Percentiles rank a stretch among this genome's conserved stretches.
phyloP scores from a whole-genome alignment of 768 basidiomycete genomes.

The Hypsizygus marmoreus region DNA sequence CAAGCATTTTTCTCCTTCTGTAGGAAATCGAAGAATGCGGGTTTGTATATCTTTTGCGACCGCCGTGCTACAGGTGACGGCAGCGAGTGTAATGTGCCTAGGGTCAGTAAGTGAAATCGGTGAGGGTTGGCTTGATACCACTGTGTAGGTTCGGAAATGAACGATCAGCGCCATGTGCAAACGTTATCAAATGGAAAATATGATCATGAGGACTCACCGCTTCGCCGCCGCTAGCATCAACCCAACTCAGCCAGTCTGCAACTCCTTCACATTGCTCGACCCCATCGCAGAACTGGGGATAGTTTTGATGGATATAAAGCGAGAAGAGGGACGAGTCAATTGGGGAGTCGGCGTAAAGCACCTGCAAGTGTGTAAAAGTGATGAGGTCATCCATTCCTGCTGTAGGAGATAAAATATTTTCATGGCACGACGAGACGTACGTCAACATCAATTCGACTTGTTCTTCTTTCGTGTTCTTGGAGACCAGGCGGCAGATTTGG shows the following conservation, averaged over 20 bases:
- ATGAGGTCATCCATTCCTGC: not conserved
- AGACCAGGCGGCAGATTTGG: slow-evolving; percentile 62
- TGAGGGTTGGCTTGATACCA: slow-evolving; percentile 76
- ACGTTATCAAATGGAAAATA: no score
- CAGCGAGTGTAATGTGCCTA: slow-evolving; percentile 85
- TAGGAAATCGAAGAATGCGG: slow-evolving; percentile 75
- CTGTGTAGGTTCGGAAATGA: no score
- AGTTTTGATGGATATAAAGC: slow-evolving; percentile 93
- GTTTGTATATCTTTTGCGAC: slow-evolving; percentile 85
- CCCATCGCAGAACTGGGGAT: slow-evolving; percentile 78
- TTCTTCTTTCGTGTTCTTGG: slow-evolving; percentile 56
- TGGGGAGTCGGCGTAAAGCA: slow-evolving; percentile 79
- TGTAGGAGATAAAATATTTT: not conserved
- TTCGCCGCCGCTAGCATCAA: slow-evolving; percentile 69
- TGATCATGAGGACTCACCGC: slow-evolving; percentile 48
- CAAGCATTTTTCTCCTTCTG: slow-evolving; percentile 59
- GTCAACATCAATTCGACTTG: slow-evolving; percentile 78
- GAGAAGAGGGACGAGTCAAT: slow-evolving; percentile 90
- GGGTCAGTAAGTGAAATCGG: slow-evolving; percentile 79
- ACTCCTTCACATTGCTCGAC: slow-evolving; percentile 73
- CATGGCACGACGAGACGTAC: slow-evolving; percentile 38
- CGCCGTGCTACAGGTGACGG: slow-evolving; percentile 82
- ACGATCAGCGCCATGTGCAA: no score
- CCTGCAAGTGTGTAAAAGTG: slow-evolving; percentile 37
- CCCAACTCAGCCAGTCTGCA: slow-evolving; percentile 75